Evolutionary conservation across 2,329 filamentous ascomycete genomes (phyloP).

Genomic region (Botryotinia globosa): DNA sequence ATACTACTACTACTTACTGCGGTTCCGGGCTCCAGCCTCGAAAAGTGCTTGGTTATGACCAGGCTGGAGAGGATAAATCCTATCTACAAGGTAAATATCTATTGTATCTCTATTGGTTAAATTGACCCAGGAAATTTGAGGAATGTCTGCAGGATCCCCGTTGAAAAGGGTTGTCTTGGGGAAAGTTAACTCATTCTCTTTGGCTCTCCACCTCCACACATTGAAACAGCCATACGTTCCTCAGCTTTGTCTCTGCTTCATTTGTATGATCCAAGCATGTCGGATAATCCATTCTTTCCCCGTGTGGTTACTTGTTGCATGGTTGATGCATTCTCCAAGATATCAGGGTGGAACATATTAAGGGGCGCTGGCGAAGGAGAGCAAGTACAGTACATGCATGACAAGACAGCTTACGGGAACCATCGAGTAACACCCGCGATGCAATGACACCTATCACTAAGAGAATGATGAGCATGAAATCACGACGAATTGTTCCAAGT

Average conservation of each 20-base stretch:
- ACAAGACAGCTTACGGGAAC: not conserved
- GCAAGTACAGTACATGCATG: not conserved
- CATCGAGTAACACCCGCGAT: not conserved
- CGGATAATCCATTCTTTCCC: not conserved
- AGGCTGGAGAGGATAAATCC: not conserved
- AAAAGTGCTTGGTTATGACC: not conserved
- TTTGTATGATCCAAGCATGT: not conserved
- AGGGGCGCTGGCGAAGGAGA: not conserved
- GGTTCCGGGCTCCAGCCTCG: not conserved
- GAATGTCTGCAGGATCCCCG: not conserved
- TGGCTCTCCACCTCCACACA: not conserved
- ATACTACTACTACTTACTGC: not conserved
- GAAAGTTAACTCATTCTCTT: not conserved
- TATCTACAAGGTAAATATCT: not conserved
- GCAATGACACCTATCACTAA: not conserved
- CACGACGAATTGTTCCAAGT: not conserved
- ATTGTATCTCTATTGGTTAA: not conserved
- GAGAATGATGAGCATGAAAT: not conserved
- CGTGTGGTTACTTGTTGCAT: not conserved
- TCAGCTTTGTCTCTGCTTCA: not conserved
- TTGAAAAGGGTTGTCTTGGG: not conserved
- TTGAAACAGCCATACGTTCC: not conserved
- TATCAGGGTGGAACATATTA: not conserved
- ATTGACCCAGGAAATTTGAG: not conserved
- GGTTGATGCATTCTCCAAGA: not conserved